These are phyloP conservation scores for Candida dubliniensis DNA, from an alignment of 1,139 yeast species.

Conservation along the genomic window DNA sequence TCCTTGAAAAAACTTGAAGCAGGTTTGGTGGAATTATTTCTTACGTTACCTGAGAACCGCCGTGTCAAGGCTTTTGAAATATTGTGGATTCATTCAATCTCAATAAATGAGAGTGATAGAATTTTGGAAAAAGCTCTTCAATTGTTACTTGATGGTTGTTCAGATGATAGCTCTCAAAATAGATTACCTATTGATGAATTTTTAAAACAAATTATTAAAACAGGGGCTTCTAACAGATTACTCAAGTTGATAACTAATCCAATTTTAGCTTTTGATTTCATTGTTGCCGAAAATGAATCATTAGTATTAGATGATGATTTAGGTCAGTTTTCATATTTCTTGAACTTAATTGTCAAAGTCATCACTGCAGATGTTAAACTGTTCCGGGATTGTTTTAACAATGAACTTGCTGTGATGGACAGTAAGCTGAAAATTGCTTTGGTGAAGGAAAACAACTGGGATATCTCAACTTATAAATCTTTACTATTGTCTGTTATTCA, in stretches of 20 bases:
- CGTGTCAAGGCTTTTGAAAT: constrained; percentile 52
- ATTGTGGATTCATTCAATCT: constrained; percentile 60
- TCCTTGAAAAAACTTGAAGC: constrained; percentile 56
- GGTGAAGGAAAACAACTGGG: constrained; percentile 45
- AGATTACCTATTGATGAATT: constrained; percentile 55
- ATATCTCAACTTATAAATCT: constrained; percentile 63
- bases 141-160: constrained; percentile 63
- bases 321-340: constrained; percentile 56
- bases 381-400: constrained; percentile 47
- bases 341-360: constrained; percentile 52
- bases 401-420: constrained; percentile 58
- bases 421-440: constrained; percentile 38
- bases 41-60: constrained; percentile 34
- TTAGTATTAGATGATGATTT: constrained; percentile 50
- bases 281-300: constrained; percentile 18
- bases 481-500: constrained; percentile 49
- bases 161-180: constrained; percentile 40
- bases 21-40: constrained; percentile 50
- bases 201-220: constrained; percentile 49
- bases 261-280: constrained; percentile 41
- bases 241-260: constrained; percentile 58
- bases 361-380: constrained; percentile 43
- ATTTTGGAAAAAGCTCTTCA: constrained; percentile 68
- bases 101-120: constrained; percentile 40
- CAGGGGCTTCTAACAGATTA: constrained; percentile 60